phyloP scores from a whole-genome alignment of 495 filamentous ascomycete genomes.

The Penicillium tannophilum region DNA sequence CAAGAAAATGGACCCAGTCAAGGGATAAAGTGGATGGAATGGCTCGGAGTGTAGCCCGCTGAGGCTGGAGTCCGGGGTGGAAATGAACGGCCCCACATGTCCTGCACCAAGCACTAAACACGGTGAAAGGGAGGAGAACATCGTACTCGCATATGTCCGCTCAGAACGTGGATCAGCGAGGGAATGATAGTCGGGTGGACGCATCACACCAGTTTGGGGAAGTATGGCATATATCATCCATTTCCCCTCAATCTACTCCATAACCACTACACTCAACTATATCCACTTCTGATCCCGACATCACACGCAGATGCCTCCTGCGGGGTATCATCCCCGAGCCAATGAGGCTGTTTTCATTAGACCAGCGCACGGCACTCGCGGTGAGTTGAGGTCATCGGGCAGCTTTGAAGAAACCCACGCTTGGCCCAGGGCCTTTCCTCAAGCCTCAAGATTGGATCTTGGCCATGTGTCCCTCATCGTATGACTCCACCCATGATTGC shows the following conservation, averaged over 20 bases:
- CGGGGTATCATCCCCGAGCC: slow-evolving; percentile 7
- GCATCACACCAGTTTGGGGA: slow-evolving; percentile 5
- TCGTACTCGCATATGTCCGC: not conserved
- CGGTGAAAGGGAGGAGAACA: not conserved
- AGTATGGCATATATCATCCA: not conserved
- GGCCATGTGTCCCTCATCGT: slow-evolving; percentile 5
- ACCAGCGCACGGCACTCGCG: slow-evolving; percentile 1
- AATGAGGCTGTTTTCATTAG: not conserved
- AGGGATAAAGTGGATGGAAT: not conserved
- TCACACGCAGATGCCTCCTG: not conserved
- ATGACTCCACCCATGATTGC: not conserved
- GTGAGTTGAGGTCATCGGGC: slow-evolving; percentile 11
- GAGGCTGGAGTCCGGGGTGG: not conserved
- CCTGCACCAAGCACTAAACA: not conserved
- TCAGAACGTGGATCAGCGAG: not conserved
- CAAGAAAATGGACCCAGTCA: not conserved
- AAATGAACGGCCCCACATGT: not conserved
- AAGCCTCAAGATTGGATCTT: not conserved
- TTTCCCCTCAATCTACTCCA: too few relatives aligned
- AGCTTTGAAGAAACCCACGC: not conserved
- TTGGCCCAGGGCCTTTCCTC: not conserved
- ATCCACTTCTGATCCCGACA: too few relatives aligned
- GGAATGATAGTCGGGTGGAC: not conserved
- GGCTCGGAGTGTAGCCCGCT: too few relatives aligned
- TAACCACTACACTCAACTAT: too few relatives aligned